Evolutionary conservation across 306 rosid species (phyloP).

Genomic region (Quercus aquifolioides): DNA sequence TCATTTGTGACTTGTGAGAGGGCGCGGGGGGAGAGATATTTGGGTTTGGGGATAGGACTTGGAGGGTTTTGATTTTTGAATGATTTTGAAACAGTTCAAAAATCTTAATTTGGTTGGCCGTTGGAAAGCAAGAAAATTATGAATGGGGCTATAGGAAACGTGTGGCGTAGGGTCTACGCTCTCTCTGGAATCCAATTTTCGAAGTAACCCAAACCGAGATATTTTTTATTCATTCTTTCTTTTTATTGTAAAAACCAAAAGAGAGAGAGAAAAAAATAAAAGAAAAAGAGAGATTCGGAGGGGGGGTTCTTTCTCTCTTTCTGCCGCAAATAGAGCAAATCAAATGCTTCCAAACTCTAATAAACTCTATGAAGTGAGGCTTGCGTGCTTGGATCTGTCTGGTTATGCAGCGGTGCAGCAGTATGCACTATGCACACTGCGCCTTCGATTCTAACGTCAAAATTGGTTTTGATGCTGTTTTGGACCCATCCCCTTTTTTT

Average conservation of each 20-base stretch:
- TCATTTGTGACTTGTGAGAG: neutral
- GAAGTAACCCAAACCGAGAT: too few species aligned
- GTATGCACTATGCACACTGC: neutral
- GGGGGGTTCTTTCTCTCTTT: too few species aligned
- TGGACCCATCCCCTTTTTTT: neutral
- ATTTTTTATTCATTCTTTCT: too few species aligned
- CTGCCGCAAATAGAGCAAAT: too few species aligned
- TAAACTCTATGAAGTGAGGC: constrained; percentile 9
- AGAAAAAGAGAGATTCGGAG: too few species aligned
- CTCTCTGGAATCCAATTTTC: neutral
- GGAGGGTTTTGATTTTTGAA: neutral
- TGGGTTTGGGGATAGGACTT: neutral
- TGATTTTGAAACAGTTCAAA: constrained; percentile 27
- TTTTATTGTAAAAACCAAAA: too few species aligned
- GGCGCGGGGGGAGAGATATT: neutral
- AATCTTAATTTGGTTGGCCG: constrained; percentile 24
- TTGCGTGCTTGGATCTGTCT: neutral
- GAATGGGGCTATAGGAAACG: constrained; percentile 1
- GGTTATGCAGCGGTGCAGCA: too few species aligned
- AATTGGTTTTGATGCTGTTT: constrained; percentile 13
- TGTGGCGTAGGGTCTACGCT: constrained; percentile 25
- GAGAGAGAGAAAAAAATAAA: too few species aligned
- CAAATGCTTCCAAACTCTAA: too few species aligned
- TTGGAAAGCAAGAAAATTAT: constrained; percentile 46
- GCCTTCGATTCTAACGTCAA: neutral